Conservation (phyloP, 1,284 basidiomycete genomes). For the Rhodotorula sp. region DNA sequence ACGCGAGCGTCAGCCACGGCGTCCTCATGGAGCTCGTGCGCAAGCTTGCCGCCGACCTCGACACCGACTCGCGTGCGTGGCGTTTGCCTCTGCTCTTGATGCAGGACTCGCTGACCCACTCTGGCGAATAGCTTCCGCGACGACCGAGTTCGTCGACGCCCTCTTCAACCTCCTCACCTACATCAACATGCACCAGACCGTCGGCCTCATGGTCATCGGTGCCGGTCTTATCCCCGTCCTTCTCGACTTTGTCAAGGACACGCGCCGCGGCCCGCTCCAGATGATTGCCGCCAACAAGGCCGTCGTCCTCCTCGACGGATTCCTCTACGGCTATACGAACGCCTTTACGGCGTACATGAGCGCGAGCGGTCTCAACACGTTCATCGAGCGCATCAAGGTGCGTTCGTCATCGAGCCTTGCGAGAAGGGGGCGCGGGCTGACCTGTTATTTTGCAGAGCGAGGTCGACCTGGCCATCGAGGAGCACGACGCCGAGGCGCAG, state of each 20-base stretch:
- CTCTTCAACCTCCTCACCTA: slow-evolving; percentile 83
- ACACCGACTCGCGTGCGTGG: slow-evolving; percentile 41
- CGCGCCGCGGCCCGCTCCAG: slow-evolving; percentile 62
- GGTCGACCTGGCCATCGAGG: slow-evolving; percentile 66
- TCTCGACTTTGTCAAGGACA: slow-evolving; percentile 81
- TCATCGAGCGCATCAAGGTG: slow-evolving; percentile 84
- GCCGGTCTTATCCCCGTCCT: slow-evolving; percentile 91
- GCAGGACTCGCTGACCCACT: background rate
- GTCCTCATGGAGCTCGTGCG: slow-evolving; percentile 84
- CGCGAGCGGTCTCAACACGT: slow-evolving; percentile 77
- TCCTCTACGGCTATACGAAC: slow-evolving; percentile 84
- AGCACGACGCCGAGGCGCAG: slow-evolving; percentile 57
- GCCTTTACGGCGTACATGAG: slow-evolving; percentile 86
- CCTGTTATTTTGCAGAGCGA: slow-evolving; percentile 59
- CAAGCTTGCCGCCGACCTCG: slow-evolving; percentile 70
- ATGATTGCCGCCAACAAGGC: slow-evolving; percentile 69
- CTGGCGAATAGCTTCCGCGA: slow-evolving; percentile 53
- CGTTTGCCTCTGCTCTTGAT: background rate
- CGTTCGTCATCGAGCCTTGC: slow-evolving; percentile 5
- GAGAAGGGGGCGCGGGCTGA: background rate
- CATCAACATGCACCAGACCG: slow-evolving; percentile 77
- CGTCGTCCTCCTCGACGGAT: slow-evolving; percentile 85
- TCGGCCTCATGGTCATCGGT: slow-evolving; percentile 91
- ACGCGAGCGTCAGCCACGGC: slow-evolving; percentile 95
- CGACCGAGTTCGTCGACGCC: slow-evolving; percentile 80